A percentile compares a stretch with the other conserved stretches of the same genome.
phyloP scores from a whole-genome alignment of 148 eudicot species.

The Rhododendron simsii region DNA sequence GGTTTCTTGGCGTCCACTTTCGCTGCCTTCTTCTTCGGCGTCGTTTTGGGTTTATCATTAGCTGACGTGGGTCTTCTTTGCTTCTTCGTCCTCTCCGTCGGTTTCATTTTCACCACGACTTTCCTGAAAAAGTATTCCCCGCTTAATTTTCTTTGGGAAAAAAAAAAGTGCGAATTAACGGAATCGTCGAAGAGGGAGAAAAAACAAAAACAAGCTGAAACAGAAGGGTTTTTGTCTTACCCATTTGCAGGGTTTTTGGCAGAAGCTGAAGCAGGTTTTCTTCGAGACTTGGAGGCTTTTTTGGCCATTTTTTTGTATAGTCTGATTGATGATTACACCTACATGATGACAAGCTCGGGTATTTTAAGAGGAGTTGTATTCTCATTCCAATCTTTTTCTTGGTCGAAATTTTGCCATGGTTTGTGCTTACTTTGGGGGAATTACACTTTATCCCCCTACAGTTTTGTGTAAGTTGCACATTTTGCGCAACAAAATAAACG shows the following conservation, averaged over 20 bases:
- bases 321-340: neutral
- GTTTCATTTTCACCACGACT: constrained; percentile 28
- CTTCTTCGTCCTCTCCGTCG: constrained; percentile 23
- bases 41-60: constrained; percentile 26
- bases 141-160: constrained; percentile 10
- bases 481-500: neutral
- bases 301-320: constrained; percentile 20
- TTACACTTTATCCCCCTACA: neutral
- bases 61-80: constrained; percentile 12
- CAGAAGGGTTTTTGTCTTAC: constrained; percentile 9
- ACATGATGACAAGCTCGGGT: neutral
- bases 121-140: constrained; percentile 22
- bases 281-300: constrained; percentile 14
- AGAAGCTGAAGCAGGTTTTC: constrained; percentile 21
- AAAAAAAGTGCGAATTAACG: neutral
- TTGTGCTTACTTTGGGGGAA: neutral
- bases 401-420: neutral
- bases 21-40: constrained; percentile 24
- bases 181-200: neutral
- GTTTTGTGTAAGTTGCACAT: neutral
- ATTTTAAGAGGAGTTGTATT: neutral
- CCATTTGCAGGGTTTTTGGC: constrained; percentile 11
- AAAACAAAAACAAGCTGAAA: neutral
- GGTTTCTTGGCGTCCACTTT: constrained; percentile 68
- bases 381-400: neutral